Percentiles rank a stretch among this genome's conserved stretches.
Conservation (phyloP, 1,284 basidiomycete species). For the Volvariella surrecta region DNA sequence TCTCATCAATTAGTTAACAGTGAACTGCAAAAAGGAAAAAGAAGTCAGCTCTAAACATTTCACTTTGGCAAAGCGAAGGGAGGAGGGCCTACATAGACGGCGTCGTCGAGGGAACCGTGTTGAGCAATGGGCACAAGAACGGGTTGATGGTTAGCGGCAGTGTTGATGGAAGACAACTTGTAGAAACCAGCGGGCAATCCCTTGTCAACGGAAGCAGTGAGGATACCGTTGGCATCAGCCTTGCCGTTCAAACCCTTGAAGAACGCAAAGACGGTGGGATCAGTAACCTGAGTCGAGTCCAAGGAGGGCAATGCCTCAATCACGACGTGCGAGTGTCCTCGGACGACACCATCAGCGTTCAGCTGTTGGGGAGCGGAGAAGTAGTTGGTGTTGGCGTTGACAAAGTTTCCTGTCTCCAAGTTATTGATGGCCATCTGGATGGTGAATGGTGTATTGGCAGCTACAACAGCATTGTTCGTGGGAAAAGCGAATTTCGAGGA, state of each 20-base stretch:
- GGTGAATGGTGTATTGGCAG: conserved; percentile 14
- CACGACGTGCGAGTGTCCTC: conserved; percentile 4
- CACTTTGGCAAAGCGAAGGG: not conserved
- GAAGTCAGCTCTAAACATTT: not conserved
- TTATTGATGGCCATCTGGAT: conserved; percentile 16
- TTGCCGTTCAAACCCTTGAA: conserved; percentile 4
- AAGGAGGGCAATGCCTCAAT: not conserved
- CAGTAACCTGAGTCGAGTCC: not conserved
- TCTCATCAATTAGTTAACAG: too few species aligned
- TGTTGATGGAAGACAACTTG: conserved; percentile 39
- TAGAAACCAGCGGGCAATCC: conserved; percentile 46
- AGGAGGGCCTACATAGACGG: conserved; percentile 28
- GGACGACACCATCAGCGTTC: not conserved
- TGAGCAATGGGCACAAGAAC: conserved; percentile 42
- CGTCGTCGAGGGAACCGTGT: conserved; percentile 19
- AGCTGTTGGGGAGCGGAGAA: conserved; percentile 16
- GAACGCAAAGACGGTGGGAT: conserved; percentile 1
- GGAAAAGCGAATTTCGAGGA: conserved; percentile 18
- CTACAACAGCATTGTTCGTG: conserved; percentile 14
- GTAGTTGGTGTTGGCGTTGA: conserved; percentile 17
- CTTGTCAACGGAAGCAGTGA: not conserved
- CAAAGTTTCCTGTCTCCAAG: conserved; percentile 16
- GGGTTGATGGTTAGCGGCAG: conserved; percentile 49
- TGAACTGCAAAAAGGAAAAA: conserved; percentile 19
- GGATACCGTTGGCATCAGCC: conserved; percentile 1